These are phyloP conservation scores for Forsythia viridissima DNA, from an alignment of 257 asterid genomes.

Conservation along the genomic window DNA sequence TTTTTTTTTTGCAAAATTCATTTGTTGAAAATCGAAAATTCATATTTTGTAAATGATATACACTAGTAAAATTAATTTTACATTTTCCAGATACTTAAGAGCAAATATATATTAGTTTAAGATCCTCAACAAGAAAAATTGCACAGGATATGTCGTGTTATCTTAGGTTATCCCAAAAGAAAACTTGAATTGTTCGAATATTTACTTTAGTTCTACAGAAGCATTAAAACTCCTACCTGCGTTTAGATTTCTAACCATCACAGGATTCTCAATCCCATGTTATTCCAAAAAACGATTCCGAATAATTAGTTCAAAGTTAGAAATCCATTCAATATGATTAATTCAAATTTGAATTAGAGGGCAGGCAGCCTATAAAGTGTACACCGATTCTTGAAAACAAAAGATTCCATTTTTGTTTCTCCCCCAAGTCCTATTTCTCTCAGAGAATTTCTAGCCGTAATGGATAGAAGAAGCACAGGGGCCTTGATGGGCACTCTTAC, in stretches of 20 bases:
- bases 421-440: background rate
- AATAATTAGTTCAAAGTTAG: background rate
- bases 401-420: background rate
- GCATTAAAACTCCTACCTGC: background rate
- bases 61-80: too few species aligned
- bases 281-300: too few species aligned
- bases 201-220: background rate
- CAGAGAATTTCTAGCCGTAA: constrained; percentile 1
- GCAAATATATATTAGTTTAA: too few species aligned
- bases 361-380: background rate
- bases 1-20: too few species aligned
- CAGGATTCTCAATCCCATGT: background rate
- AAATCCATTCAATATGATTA: background rate
- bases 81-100: too few species aligned
- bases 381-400: constrained; percentile 10
- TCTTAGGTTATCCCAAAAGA: background rate
- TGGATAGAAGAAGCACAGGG: constrained; percentile 30
- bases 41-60: too few species aligned
- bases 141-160: background rate
- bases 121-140: background rate
- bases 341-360: background rate
- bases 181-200: too few species aligned
- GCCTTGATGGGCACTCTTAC: constrained; percentile 30
- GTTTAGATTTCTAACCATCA: background rate
- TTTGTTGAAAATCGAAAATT: too few species aligned